These are phyloP conservation scores for Hypoxylon fuscum DNA, from an alignment of 495 filamentous ascomycete genomes.

Conservation along the genomic window DNA sequence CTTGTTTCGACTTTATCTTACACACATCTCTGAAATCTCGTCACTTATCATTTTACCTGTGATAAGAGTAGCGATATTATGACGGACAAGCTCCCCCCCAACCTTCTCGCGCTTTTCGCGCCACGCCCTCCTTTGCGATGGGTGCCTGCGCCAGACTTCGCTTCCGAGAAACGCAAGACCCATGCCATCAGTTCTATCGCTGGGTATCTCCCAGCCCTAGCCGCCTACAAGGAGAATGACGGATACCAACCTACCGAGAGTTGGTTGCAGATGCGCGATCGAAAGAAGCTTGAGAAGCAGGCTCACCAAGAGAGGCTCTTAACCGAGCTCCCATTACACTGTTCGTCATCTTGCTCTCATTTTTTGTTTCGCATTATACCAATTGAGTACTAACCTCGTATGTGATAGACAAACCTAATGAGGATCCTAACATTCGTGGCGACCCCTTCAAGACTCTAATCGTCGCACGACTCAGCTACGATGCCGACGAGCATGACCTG, in stretches of 20 bases:
- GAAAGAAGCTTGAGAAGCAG: slow-evolving; percentile 80
- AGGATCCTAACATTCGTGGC: slow-evolving; percentile 85
- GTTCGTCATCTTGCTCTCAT: slow-evolving; percentile 62
- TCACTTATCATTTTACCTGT: background rate
- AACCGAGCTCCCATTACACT: slow-evolving; percentile 71
- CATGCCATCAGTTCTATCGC: slow-evolving; percentile 76
- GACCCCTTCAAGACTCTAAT: slow-evolving; percentile 97
- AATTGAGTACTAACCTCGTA: background rate
- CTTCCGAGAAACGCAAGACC: slow-evolving; percentile 82
- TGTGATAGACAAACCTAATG: slow-evolving; percentile 69
- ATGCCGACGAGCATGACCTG: slow-evolving; percentile 86
- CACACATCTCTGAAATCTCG: slow-evolving; percentile 1
- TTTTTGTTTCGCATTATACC: slow-evolving; percentile 28
- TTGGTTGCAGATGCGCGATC: slow-evolving; percentile 86
- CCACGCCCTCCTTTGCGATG: slow-evolving; percentile 91
- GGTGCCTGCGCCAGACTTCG: slow-evolving; percentile 81
- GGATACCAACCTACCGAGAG: slow-evolving; percentile 88
- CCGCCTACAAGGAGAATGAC: slow-evolving; percentile 73
- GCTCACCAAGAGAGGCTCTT: slow-evolving; percentile 67
- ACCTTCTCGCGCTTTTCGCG: slow-evolving; percentile 91
- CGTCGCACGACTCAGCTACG: slow-evolving; percentile 87
- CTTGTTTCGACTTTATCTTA: slow-evolving; percentile 13
- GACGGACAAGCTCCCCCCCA: slow-evolving; percentile 95
- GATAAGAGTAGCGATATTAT: slow-evolving; percentile 61
- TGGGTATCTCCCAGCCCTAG: slow-evolving; percentile 73